Conservation (phyloP, 176 grass and related monocot species). For the Oryza longistaminata region DNA sequence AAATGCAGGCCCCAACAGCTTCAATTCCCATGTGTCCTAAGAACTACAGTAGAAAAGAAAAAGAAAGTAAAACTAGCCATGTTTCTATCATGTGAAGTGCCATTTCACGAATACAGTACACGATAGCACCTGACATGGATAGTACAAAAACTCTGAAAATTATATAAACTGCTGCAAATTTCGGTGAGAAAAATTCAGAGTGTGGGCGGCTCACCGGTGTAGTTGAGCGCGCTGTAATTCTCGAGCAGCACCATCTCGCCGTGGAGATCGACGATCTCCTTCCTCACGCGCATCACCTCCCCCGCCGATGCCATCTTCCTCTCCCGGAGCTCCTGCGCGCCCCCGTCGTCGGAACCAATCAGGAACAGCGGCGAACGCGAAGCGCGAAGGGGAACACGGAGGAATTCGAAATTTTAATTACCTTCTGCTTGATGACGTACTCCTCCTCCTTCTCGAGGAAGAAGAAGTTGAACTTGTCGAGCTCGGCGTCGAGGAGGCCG, state of each 20-base stretch:
- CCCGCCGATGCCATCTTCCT: conserved; percentile 28
- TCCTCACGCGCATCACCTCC: conserved; percentile 66
- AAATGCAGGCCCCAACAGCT: background rate
- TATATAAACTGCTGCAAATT: background rate
- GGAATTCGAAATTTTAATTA: background rate
- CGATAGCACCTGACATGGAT: too few species aligned
- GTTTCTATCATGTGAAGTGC: background rate
- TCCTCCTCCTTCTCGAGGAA: conserved; percentile 89
- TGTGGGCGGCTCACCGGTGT: conserved; percentile 55
- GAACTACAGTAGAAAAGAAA: background rate
- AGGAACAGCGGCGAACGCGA: background rate
- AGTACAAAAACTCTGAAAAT: background rate
- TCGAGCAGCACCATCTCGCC: conserved; percentile 91
- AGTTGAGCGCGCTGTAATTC: conserved; percentile 87
- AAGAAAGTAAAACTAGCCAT: background rate
- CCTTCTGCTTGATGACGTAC: conserved; percentile 88
- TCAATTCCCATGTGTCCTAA: background rate
- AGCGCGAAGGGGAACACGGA: background rate
- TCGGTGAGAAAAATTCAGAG: background rate
- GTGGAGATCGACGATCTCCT: conserved; percentile 77
- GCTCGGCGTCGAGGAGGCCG: conserved; percentile 68
- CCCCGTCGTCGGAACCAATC: background rate
- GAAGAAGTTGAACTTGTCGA: conserved; percentile 80
- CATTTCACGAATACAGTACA: too few species aligned
- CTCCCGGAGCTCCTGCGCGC: conserved; percentile 67